Conservation (phyloP, 2,329 filamentous ascomycete genomes). For the Aspergillus brunneoviolaceus region DNA sequence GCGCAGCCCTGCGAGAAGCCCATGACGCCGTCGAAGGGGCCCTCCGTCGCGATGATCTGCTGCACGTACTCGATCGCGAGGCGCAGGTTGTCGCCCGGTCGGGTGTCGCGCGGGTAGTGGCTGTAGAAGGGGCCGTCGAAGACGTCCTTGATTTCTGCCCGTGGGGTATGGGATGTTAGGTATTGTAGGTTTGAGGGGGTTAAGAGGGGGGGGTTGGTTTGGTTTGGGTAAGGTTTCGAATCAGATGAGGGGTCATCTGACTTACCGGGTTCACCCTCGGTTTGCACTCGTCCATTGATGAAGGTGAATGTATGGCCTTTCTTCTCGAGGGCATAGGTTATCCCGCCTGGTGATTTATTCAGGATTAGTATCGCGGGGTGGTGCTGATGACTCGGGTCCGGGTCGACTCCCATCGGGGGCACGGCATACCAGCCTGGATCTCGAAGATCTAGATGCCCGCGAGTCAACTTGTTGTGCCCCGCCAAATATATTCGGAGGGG, state of each 20-base stretch:
- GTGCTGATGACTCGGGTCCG: not conserved
- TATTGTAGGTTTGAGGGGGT: not conserved
- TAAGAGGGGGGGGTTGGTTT: not conserved
- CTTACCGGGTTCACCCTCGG: constrained; percentile 30
- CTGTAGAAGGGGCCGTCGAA: constrained; percentile 33
- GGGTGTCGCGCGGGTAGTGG: constrained; percentile 27
- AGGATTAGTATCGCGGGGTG: not conserved
- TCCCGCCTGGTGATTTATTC: constrained; percentile 26
- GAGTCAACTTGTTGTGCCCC: not conserved
- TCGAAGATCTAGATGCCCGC: constrained; percentile 30
- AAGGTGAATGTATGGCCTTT: constrained; percentile 32
- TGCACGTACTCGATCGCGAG: constrained; percentile 28
- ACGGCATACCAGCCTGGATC: constrained; percentile 30
- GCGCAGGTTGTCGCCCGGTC: constrained; percentile 24
- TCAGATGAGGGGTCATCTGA: not conserved
- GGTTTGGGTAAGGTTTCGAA: not conserved
- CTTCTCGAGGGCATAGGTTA: constrained; percentile 26
- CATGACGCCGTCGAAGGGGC: constrained; percentile 35
- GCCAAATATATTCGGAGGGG: not conserved
- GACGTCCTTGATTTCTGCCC: constrained; percentile 30
- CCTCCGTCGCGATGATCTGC: constrained; percentile 22
- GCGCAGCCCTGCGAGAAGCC: constrained; percentile 35
- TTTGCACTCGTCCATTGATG: constrained; percentile 27
- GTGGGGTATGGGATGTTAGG: too few relatives aligned
- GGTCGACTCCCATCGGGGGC: not conserved